These are phyloP conservation scores for Tylopilus felleus DNA, from an alignment of 768 basidiomycete genomes.

Conservation along the genomic window DNA sequence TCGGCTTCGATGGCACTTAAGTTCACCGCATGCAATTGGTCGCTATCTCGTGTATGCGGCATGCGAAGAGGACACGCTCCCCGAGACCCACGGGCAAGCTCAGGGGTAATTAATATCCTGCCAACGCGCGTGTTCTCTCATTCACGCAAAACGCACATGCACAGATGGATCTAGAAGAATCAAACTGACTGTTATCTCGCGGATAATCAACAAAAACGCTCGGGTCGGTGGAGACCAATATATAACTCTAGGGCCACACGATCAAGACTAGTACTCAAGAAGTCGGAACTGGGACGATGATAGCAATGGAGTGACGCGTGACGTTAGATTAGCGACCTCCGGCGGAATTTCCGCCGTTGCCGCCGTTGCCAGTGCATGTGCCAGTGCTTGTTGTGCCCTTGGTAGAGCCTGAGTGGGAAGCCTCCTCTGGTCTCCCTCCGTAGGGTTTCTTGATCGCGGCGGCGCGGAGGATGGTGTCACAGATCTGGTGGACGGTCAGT, in stretches of 20 bases:
- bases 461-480: background rate
- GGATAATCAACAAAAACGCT: slow-evolving; percentile 2
- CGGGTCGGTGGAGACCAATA: background rate
- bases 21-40: background rate
- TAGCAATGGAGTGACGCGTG: no score
- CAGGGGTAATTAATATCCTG: background rate
- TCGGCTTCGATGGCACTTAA: no score
- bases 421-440: background rate
- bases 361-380: background rate
- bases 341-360: background rate
- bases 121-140: background rate
- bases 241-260: slow-evolving; percentile 8
- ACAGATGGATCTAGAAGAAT: background rate
- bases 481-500: slow-evolving; percentile 10
- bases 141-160: background rate
- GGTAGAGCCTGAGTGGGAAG: background rate
- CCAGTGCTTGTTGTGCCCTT: background rate
- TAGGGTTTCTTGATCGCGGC: slow-evolving; percentile 15
- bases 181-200: background rate
- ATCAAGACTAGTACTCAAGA: background rate
- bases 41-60: background rate
- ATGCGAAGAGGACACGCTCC: background rate
- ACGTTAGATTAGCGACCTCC: no score
- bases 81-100: background rate
- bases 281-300: background rate